These are phyloP conservation scores for Leishmania gerbilli DNA, from an alignment of 208 protist genomes.

Conservation along the genomic window DNA sequence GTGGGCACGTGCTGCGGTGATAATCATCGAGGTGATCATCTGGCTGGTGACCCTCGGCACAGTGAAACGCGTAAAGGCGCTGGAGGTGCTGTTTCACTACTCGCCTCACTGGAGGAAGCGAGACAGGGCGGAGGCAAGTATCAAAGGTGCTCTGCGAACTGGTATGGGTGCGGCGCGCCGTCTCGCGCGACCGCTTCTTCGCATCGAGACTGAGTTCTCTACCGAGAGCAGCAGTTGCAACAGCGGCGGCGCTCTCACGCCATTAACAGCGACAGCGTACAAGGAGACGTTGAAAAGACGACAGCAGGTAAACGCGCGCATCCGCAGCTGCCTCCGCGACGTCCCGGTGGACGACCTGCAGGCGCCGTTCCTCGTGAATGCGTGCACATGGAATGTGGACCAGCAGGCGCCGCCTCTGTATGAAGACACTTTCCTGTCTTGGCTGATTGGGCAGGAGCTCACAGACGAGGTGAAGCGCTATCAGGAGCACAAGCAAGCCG, in stretches of 20 bases:
- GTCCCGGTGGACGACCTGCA: constrained; percentile 25
- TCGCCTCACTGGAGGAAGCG: constrained; percentile 30
- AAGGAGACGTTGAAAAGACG: constrained; percentile 27
- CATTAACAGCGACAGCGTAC: constrained; percentile 27
- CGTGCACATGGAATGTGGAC: constrained; percentile 85
- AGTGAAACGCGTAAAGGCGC: constrained; percentile 24
- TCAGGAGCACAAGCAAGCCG: constrained; percentile 26
- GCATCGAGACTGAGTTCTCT: constrained; percentile 49
- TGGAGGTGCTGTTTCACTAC: constrained; percentile 20
- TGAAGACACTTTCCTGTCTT: constrained; percentile 37
- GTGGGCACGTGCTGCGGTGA: constrained; percentile 20
- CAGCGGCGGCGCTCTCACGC: constrained; percentile 18
- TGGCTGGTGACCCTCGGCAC: constrained; percentile 36
- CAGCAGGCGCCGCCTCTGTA: constrained; percentile 49
- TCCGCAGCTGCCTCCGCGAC: constrained; percentile 33
- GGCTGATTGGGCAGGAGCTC: constrained; percentile 54
- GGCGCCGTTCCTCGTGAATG: constrained; percentile 51
- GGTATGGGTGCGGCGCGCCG: constrained; percentile 31
- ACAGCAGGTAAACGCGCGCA: constrained; percentile 35
- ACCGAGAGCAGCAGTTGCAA: constrained; percentile 16
- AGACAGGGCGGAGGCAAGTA: constrained; percentile 28
- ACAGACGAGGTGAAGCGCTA: constrained; percentile 36
- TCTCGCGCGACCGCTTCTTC: constrained; percentile 41
- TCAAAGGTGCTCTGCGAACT: constrained; percentile 22
- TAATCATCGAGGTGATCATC: constrained; percentile 25